Evolutionary conservation across 176 grass and related monocot genomes (phyloP).

Genomic region (Oryza longistaminata): DNA sequence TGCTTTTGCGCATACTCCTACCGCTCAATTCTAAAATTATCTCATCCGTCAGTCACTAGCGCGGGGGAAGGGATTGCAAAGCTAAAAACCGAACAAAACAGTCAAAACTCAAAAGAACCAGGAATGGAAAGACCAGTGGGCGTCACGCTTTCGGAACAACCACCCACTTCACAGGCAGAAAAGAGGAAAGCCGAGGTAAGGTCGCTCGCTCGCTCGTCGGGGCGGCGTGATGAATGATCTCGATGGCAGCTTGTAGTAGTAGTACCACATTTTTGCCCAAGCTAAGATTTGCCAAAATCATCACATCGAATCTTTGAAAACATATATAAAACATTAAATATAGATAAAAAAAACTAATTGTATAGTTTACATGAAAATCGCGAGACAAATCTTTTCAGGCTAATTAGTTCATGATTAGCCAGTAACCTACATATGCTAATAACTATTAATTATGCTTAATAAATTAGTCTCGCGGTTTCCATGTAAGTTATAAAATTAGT

Average conservation of each 20-base stretch:
- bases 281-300: too few relatives aligned
- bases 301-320: too few relatives aligned
- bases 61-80: background rate
- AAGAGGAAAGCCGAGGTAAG: background rate
- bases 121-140: conserved; percentile 5
- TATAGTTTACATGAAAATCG: too few relatives aligned
- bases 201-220: background rate
- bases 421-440: too few relatives aligned
- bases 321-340: too few relatives aligned
- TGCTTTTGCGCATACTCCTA: background rate
- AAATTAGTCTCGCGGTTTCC: too few relatives aligned
- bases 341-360: too few relatives aligned
- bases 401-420: too few relatives aligned
- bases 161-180: background rate
- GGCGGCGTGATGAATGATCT: background rate
- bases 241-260: background rate
- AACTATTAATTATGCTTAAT: too few relatives aligned
- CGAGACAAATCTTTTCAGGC: too few relatives aligned
- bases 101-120: conserved; percentile 17
- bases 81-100: background rate
- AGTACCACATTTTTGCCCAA: too few relatives aligned
- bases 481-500: too few relatives aligned
- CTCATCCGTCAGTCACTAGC: background rate
- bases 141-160: conserved; percentile 13
- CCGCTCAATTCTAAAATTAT: background rate